These are phyloP conservation scores for Clavispora fructus DNA, from an alignment of 805 yeast species.

Conservation along the genomic window DNA sequence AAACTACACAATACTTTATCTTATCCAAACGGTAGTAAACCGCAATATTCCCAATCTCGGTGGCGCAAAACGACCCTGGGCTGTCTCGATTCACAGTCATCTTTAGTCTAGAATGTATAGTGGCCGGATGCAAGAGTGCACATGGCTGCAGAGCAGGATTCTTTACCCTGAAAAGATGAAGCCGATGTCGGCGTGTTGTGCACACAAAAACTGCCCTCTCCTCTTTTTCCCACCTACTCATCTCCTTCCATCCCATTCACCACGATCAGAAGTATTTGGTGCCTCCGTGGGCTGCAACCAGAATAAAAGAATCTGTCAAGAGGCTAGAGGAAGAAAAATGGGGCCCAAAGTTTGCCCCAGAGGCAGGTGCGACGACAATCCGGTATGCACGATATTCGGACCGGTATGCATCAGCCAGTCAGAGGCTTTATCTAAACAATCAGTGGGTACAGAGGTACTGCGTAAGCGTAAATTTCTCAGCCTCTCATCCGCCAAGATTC, in stretches of 20 bases:
- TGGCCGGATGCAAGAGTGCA: neutral
- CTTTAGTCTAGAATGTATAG: neutral
- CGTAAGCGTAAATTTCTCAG: constrained; percentile 1
- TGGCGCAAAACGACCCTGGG: no score
- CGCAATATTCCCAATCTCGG: no score
- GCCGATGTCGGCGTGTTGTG: neutral
- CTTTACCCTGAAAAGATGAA: neutral
- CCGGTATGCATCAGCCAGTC: constrained; percentile 4
- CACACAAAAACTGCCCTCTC: neutral
- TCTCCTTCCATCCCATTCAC: no score
- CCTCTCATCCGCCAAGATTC: neutral
- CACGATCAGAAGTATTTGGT: no score
- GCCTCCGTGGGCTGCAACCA: no score
- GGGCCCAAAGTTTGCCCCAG: neutral
- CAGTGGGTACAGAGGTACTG: constrained; percentile 9
- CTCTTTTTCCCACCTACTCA: no score
- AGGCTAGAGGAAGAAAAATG: no score
- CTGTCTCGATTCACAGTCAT: no score
- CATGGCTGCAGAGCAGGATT: neutral
- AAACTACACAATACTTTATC: no score
- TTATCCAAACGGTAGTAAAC: no score
- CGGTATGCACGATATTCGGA: neutral
- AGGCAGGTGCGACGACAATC: neutral
- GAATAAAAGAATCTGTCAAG: no score
- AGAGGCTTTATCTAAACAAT: constrained; percentile 14